Evolutionary conservation across 768 basidiomycete genomes (phyloP).

Genomic region (Gymnopilus junonius): DNA sequence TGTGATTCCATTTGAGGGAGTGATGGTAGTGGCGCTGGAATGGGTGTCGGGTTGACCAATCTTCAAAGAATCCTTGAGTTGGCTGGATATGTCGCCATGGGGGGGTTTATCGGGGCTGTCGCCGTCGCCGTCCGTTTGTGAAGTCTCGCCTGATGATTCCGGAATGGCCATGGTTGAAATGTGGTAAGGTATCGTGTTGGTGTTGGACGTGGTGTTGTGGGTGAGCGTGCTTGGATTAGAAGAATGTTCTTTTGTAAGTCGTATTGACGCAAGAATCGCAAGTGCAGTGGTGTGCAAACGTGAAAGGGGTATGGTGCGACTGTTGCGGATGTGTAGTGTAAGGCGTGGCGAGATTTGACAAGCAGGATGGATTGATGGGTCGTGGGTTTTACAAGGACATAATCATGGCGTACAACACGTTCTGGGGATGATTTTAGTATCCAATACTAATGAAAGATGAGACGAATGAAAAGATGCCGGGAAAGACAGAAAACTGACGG

Average conservation of each 20-base stretch:
- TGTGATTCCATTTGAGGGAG: conserved; percentile 16
- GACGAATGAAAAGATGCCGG: neutral
- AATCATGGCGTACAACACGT: conserved; percentile 47
- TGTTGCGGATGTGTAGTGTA: conserved; percentile 23
- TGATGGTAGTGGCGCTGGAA: conserved; percentile 15
- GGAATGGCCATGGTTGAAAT: conserved; percentile 44
- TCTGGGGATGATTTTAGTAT: conserved; percentile 31
- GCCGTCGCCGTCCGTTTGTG: conserved; percentile 59
- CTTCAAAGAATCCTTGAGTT: conserved; percentile 27
- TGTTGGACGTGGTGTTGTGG: conserved; percentile 11
- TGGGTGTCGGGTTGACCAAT: conserved; percentile 18
- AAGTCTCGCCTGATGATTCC: conserved; percentile 52
- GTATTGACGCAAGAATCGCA: conserved; percentile 15
- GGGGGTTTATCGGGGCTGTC: conserved; percentile 68
- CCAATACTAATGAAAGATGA: conserved; percentile 15
- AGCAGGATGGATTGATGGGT: conserved; percentile 23
- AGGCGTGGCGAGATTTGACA: conserved; percentile 22
- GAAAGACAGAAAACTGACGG: conserved; percentile 1
- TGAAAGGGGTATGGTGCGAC: conserved; percentile 30
- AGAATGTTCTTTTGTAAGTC: conserved; percentile 27
- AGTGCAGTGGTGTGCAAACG: conserved; percentile 14
- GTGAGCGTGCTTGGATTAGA: conserved; percentile 25
- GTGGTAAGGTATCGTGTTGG: conserved; percentile 23
- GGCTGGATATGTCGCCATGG: conserved; percentile 36
- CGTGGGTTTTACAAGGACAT: conserved; percentile 45